These are phyloP conservation scores for Pholiota molesta DNA, from an alignment of 768 basidiomycete genomes.

Conservation along the genomic window DNA sequence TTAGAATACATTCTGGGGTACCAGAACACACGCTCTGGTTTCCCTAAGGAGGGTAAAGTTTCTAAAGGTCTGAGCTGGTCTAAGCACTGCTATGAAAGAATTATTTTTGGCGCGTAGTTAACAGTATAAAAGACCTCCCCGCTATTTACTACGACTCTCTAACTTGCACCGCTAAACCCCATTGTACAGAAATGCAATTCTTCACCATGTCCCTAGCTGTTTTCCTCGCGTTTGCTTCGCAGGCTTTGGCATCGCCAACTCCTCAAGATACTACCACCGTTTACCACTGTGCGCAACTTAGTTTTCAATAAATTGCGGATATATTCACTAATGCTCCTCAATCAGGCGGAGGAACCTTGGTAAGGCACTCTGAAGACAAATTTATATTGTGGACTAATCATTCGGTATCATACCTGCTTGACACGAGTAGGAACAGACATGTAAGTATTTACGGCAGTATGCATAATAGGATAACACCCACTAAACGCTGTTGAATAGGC, in stretches of 20 bases:
- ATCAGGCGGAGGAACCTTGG: neutral
- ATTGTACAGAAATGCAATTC: slow-evolving; percentile 12
- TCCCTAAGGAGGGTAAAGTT: too few species aligned
- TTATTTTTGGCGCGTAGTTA: too few species aligned
- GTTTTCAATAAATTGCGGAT: neutral
- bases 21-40: too few species aligned
- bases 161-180: too few species aligned
- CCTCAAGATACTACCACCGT: slow-evolving; percentile 6
- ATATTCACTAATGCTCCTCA: neutral
- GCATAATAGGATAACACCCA: neutral
- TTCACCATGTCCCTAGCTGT: slow-evolving; percentile 6
- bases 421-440: neutral
- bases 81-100: too few species aligned
- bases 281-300: neutral
- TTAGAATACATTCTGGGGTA: too few species aligned
- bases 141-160: too few species aligned
- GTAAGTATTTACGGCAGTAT: slow-evolving; percentile 1
- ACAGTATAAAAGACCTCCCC: too few species aligned
- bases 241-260: slow-evolving; percentile 13
- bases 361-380: neutral
- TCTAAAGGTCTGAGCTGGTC: too few species aligned
- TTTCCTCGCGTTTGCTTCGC: slow-evolving; percentile 4
- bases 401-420: neutral
- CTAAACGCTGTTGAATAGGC: slow-evolving; percentile 6
- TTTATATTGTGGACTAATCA: neutral